These are phyloP conservation scores for Fragaria nilgerrensis DNA, from an alignment of 306 rosid species.

Conservation along the genomic window DNA sequence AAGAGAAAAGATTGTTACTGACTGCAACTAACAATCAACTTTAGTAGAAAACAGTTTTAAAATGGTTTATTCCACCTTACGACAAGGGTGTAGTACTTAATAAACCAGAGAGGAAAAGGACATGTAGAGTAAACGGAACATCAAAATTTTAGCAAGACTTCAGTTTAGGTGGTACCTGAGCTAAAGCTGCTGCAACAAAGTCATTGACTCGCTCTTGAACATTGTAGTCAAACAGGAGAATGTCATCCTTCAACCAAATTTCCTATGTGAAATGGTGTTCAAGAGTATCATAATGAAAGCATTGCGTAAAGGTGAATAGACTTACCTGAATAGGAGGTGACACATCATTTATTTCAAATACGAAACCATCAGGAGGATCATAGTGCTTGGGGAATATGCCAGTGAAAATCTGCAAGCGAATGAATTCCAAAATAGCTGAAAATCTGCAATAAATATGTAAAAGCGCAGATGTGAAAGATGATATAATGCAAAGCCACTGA, in stretches of 20 bases:
- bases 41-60: background rate
- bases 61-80: too few relatives aligned
- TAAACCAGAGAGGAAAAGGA: background rate
- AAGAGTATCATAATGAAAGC: background rate
- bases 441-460: background rate
- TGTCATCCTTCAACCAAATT: slow-evolving; percentile 58
- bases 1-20: slow-evolving; percentile 10
- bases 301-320: background rate
- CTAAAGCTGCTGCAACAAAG: slow-evolving; percentile 74
- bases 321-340: slow-evolving; percentile 76
- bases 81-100: background rate
- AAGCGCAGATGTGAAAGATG: background rate
- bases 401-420: slow-evolving; percentile 62
- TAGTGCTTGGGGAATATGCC: slow-evolving; percentile 79
- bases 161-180: slow-evolving; percentile 48
- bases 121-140: background rate
- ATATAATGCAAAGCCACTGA: slow-evolving; percentile 28
- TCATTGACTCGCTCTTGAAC: slow-evolving; percentile 73
- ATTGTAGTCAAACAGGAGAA: slow-evolving; percentile 70
- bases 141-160: background rate
- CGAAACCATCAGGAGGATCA: slow-evolving; percentile 88
- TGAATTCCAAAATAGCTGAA: background rate
- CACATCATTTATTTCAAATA: slow-evolving; percentile 75
- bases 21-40: slow-evolving; percentile 8
- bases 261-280: slow-evolving; percentile 2